phyloP scores from a whole-genome alignment of 148 eudicot species.

The Euryodendron excelsum region DNA sequence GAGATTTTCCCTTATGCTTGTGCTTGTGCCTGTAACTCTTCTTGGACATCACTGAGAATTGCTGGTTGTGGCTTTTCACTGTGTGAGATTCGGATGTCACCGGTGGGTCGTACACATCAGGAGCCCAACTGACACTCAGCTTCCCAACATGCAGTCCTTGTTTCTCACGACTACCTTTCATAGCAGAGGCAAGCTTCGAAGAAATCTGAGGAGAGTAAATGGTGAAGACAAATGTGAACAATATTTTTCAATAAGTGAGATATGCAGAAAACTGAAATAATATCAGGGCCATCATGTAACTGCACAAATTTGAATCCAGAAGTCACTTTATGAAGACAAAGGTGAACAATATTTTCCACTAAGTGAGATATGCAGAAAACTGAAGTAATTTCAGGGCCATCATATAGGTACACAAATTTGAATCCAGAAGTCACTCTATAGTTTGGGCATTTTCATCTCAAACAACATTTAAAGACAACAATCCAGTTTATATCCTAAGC shows the following conservation, averaged over 20 bases:
- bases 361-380: not conserved
- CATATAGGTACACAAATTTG: not conserved
- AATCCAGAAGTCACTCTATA: not conserved
- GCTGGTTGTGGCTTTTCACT: slow-evolving; percentile 17
- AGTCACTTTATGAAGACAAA: not conserved
- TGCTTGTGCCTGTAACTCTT: slow-evolving; percentile 20
- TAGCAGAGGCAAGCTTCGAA: slow-evolving; percentile 22
- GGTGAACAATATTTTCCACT: not conserved
- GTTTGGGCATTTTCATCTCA: not conserved
- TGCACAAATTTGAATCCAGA: not conserved
- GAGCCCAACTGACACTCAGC: slow-evolving; percentile 26
- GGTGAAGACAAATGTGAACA: not conserved
- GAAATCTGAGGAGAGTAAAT: slow-evolving; percentile 1
- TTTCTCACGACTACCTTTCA: slow-evolving; percentile 27
- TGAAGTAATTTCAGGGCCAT: not conserved
- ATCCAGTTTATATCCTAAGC: not conserved
- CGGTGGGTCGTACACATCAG: slow-evolving; percentile 28
- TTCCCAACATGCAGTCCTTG: slow-evolving; percentile 16
- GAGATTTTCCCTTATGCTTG: slow-evolving; percentile 25
- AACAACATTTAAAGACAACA: slow-evolving; percentile 4
- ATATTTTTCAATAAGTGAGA: not conserved
- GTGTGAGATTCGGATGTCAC: slow-evolving; percentile 23
- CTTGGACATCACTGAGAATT: slow-evolving; percentile 10
- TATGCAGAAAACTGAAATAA: not conserved
- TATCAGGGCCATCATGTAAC: not conserved